Percentiles rank a stretch among this genome's conserved stretches.
These are phyloP conservation scores for Ophiostoma sp. DNA, from an alignment of 2,329 filamentous ascomycete genomes.

Conservation along the genomic window DNA sequence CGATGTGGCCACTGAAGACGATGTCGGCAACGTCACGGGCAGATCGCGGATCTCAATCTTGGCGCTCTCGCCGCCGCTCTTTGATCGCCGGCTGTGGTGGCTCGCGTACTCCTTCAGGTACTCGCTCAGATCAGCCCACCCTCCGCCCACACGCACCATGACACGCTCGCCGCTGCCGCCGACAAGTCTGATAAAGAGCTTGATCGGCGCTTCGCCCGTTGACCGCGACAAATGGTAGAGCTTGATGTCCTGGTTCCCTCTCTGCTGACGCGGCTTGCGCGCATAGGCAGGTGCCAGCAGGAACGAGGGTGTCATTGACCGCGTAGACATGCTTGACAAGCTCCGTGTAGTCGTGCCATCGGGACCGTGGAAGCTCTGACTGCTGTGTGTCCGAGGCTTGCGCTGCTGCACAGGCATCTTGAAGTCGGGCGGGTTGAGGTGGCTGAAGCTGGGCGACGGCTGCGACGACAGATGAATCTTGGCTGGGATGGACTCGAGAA, in stretches of 20 bases:
- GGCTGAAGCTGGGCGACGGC: slow-evolving; percentile 43
- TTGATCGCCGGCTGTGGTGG: slow-evolving; percentile 74
- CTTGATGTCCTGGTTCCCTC: slow-evolving; percentile 69
- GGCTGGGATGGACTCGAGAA: slow-evolving; percentile 70
- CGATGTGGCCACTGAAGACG: slow-evolving; percentile 16
- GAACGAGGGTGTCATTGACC: slow-evolving; percentile 60
- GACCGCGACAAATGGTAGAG: slow-evolving; percentile 85
- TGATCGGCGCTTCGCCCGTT: slow-evolving; percentile 81
- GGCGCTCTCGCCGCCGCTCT: slow-evolving; percentile 39
- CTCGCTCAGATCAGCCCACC: slow-evolving; percentile 95
- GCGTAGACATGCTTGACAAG: slow-evolving; percentile 48
- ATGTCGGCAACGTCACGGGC: slow-evolving; percentile 33
- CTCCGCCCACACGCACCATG: slow-evolving; percentile 95
- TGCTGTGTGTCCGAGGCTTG: slow-evolving; percentile 8
- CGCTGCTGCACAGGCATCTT: slow-evolving; percentile 38
- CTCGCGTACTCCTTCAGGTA: slow-evolving; percentile 90
- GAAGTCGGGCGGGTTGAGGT: slow-evolving; percentile 55
- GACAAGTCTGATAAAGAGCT: slow-evolving; percentile 87
- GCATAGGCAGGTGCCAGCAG: slow-evolving; percentile 58
- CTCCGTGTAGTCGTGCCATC: slow-evolving; percentile 33
- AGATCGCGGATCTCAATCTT: slow-evolving; percentile 56
- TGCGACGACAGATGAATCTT: slow-evolving; percentile 67
- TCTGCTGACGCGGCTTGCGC: slow-evolving; percentile 42
- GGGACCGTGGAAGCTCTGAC: not conserved
- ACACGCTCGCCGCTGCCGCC: slow-evolving; percentile 86